Evolutionary conservation across 768 basidiomycete genomes (phyloP), one percentile per base, ranked within the genome.

Genomic region (Lentinula sp.): DNA sequence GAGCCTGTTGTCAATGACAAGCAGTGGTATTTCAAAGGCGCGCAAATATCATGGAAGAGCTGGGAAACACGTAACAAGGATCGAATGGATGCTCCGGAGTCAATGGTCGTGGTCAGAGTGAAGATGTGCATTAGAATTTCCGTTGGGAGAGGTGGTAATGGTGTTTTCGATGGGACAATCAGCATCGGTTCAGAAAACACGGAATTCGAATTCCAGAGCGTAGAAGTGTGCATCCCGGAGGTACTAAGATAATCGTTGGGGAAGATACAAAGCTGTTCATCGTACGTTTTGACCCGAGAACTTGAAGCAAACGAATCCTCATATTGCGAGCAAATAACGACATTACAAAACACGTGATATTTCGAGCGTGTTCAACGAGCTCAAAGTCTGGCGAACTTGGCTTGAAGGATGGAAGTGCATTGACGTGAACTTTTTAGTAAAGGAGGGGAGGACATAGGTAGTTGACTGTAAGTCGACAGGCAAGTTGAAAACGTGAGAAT

Each of bases 11-110:
- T 67, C 12, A 78, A 63, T 6, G 73, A 68, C 35, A 82, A 63
- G 13, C 73, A 78, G 39, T 74, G 75, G 67, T 76, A 81, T 32
- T 76, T 70, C 59, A 72, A 77, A 0, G 79, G 74, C 1, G 66
- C 66, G 7, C 76, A 68, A 36, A 80, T 69, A 20, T 76, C 68
- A 37, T 70, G 64, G 61, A 79, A 75, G 57, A 79, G 78, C 55
- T 62, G 72, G 0, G 80, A 81, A 3, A 79, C 76, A 7, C 68
- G 65, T 58, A 68, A 71, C 16, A 83, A 69, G 0, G 77, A 67
- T 41, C 70, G 72, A n/a, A 56, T 35, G 18, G 55, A 41, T 42
- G 6, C 41, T 23, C 55, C 55, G 6, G 55, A 56, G 55, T 56
- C 55, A 8, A 41, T 10, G 5, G 55, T 43, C n/a, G 55, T 43